Base-by-base conservation (phyloP, 495 filamentous ascomycete genomes). In the Lentithecium fluviatile region DNA sequence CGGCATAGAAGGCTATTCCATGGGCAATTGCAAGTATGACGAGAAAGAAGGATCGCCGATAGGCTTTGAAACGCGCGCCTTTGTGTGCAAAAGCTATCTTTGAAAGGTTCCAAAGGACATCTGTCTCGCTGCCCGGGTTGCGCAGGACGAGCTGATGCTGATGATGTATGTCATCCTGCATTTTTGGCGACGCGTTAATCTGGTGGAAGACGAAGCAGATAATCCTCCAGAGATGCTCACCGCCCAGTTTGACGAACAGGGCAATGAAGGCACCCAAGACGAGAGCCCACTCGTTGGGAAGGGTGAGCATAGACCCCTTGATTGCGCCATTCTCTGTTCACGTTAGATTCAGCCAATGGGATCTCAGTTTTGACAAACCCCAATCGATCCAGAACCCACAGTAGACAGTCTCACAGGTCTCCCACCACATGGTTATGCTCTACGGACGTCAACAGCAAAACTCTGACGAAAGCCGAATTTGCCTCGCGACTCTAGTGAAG, bases 351-450 rank as follows among this genome's bases (percentile, higher is more conserved):
- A 32, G 10, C 11, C 7, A 36, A 2, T 29, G 11, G n/a, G 1
- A n/a, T 3, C 12, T 12, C 2, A 51, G 21, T 40, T 3, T n/a
- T 6, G 38, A 60, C 47, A 20, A 4, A 61, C 58, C 26, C 42
- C 38, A 61, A 21, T 61, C 47, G 12, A 61, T 42, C 58, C 58
- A 61, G 15, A 54, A 47, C 2, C 58, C 58, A 24, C 58, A 61
- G 40, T 40, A 26, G 10, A 53, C 40, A 10, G 19, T 32, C n/a
- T 61, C 50, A 19, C 58, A 61, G 25, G 25, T 20, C 7, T 46
- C 38, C 40, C 34, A 54, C 58, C 50, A 53, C 48, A 59, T 26
- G 10, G 29, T 32, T 32, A 32, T 10, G 3, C 29, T 32, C 10
- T 10, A 32, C 29, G 4, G 29, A 32, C 29, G 29, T 32, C 29